phyloP scores from a whole-genome alignment of 129 eudicot species.

The Silybum marianum region DNA sequence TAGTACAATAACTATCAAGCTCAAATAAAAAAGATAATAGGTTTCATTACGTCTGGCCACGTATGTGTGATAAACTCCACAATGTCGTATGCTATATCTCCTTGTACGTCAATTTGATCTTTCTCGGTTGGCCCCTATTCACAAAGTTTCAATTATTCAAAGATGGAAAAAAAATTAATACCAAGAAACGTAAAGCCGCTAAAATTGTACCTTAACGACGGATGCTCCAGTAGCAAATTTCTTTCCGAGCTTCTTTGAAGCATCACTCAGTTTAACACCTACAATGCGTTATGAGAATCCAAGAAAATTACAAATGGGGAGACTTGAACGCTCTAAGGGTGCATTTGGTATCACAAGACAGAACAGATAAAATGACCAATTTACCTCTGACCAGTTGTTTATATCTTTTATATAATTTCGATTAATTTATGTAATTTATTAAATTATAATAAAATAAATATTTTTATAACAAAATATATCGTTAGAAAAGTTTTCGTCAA shows the following conservation, averaged over 20 bases:
- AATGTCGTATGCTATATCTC: conserved; percentile 77
- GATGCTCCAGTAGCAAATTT: conserved; percentile 95
- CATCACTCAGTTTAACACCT: conserved; percentile 88
- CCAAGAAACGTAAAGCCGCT: not conserved
- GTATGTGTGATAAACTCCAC: conserved; percentile 85
- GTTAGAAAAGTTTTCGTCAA: not conserved
- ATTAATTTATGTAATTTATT: no score
- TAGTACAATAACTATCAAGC: not conserved
- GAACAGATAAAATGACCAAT: not conserved
- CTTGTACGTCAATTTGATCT: conserved; percentile 94
- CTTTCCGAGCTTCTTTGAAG: conserved; percentile 93
- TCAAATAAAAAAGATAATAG: not conserved
- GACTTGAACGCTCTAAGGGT: not conserved
- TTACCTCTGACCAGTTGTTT: not conserved
- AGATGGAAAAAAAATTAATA: no score
- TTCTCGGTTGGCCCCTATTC: conserved; percentile 86
- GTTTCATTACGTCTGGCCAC: conserved; percentile 74
- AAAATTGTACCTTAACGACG: conserved; percentile 65
- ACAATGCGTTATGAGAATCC: conserved; percentile 6
- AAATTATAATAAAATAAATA: no score
- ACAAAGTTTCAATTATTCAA: not conserved
- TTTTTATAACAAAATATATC: not conserved
- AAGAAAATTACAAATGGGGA: not conserved
- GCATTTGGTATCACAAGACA: no score
- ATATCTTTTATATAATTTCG: not conserved